These are phyloP conservation scores for Phlebiopsis flavidoalba DNA, from an alignment of 768 basidiomycete genomes.

Conservation along the genomic window DNA sequence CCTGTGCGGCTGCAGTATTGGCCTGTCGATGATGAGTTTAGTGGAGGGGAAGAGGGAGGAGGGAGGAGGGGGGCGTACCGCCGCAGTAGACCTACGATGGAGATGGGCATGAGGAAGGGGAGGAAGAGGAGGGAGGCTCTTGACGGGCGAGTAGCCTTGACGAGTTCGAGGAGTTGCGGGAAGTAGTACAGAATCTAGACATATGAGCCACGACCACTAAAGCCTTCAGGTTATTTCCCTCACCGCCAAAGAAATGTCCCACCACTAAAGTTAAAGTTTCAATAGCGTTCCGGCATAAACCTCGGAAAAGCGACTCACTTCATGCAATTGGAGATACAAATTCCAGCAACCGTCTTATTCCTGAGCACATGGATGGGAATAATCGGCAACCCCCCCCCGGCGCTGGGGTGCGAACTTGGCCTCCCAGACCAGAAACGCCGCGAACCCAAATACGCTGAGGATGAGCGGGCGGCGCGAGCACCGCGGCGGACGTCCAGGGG, in stretches of 20 bases:
- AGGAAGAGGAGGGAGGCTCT: conserved; percentile 35
- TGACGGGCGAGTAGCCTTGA: conserved; percentile 31
- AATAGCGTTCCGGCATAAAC: neutral
- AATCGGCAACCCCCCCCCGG: conserved; percentile 7
- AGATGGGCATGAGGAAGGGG: conserved; percentile 30
- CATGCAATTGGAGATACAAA: conserved; percentile 24
- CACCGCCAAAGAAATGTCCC: conserved; percentile 19
- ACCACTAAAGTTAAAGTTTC: conserved; percentile 5
- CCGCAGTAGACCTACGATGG: conserved; percentile 8
- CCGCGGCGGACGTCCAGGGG: conserved; percentile 27
- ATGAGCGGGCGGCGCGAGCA: conserved; percentile 34
- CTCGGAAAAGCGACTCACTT: conserved; percentile 9
- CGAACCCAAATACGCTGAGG: conserved; percentile 28
- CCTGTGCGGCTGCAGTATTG: conserved; percentile 18
- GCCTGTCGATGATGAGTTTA: neutral
- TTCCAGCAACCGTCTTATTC: conserved; percentile 27
- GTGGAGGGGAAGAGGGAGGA: neutral
- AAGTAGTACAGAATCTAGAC: conserved; percentile 27
- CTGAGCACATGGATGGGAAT: conserved; percentile 30
- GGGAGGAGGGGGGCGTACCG: conserved; percentile 1
- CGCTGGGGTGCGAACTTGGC: conserved; percentile 15
- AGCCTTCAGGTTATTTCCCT: neutral
- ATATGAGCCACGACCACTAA: too few species aligned
- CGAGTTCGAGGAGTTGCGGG: conserved; percentile 37
- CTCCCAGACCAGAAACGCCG: conserved; percentile 24